Evolutionary conservation across 148 eudicot genomes (phyloP).

Genomic region (Drosera capensis): DNA sequence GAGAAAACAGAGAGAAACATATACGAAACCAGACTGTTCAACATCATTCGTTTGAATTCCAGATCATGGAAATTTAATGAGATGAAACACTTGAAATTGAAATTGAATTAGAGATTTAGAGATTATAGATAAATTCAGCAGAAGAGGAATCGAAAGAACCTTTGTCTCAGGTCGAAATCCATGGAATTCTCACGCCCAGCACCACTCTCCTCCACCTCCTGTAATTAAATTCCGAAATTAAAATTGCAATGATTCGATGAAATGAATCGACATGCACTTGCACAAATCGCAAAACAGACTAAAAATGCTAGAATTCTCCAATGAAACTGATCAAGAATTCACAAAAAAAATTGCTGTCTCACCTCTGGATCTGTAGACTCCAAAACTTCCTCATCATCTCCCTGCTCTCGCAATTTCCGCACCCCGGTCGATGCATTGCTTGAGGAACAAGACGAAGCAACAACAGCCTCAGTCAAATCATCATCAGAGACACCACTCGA

Average conservation of each 20-base stretch:
- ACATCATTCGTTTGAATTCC: too few relatives aligned
- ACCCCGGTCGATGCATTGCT: slow-evolving; percentile 18
- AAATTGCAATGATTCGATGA: too few relatives aligned
- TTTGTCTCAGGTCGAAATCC: slow-evolving; percentile 2
- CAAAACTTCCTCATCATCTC: slow-evolving; percentile 4
- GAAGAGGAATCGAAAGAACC: too few relatives aligned
- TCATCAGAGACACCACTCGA: slow-evolving; percentile 3
- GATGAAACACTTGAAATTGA: too few relatives aligned
- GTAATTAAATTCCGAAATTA: neutral
- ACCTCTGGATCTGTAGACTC: slow-evolving; percentile 40
- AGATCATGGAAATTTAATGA: too few relatives aligned
- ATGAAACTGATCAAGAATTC: neutral
- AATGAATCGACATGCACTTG: slow-evolving; percentile 16
- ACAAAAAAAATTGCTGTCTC: neutral
- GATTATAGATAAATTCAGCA: neutral
- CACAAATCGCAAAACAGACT: slow-evolving; percentile 1
- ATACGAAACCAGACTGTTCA: too few relatives aligned
- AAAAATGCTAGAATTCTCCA: neutral
- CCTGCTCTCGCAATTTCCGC: too few relatives aligned
- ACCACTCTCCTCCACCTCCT: neutral
- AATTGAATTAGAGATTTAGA: neutral
- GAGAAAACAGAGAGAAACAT: neutral
- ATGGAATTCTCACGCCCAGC: slow-evolving; percentile 4
- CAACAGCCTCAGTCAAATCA: slow-evolving; percentile 1
- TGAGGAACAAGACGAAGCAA: slow-evolving; percentile 31